Evolutionary conservation across 176 grass and related monocot genomes (phyloP).

Genomic region (Lolium perenne): DNA sequence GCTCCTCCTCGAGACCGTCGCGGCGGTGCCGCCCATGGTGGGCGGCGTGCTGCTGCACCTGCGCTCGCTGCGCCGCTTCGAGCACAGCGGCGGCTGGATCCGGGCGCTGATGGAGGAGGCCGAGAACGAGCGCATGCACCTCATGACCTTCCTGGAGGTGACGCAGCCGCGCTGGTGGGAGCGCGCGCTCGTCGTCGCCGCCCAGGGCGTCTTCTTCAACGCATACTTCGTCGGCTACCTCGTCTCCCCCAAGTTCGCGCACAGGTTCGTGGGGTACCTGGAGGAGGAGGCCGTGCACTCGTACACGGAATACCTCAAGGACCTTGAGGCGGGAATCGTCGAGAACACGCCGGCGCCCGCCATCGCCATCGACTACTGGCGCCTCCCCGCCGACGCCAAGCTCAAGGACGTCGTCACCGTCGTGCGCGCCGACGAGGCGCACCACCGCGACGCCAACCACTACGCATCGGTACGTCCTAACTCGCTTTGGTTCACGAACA

Average conservation of each 20-base stretch:
- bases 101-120: slow-evolving; percentile 87
- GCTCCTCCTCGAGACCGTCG: slow-evolving; percentile 89
- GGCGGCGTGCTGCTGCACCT: slow-evolving; percentile 96
- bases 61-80: slow-evolving; percentile 91
- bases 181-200: slow-evolving; percentile 78
- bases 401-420: slow-evolving; percentile 94
- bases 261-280: slow-evolving; percentile 86
- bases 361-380: slow-evolving; percentile 97
- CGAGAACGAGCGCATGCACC: slow-evolving; percentile 99
- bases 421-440: slow-evolving; percentile 92
- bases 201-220: slow-evolving; percentile 96
- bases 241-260: slow-evolving; percentile 91
- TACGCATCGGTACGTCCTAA: slow-evolving; percentile 45
- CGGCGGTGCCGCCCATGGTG: slow-evolving; percentile 90
- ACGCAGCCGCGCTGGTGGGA: slow-evolving; percentile 77
- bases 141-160: slow-evolving; percentile 98
- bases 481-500: not conserved
- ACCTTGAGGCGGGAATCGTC: slow-evolving; percentile 71
- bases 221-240: slow-evolving; percentile 93
- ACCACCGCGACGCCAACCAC: slow-evolving; percentile 96
- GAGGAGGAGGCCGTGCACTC: slow-evolving; percentile 97
- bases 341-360: slow-evolving; percentile 84
- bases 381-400: slow-evolving; percentile 77
- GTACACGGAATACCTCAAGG: slow-evolving; percentile 87
- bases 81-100: slow-evolving; percentile 94